phyloP scores from a whole-genome alignment of 495 filamentous ascomycete genomes.

The Lichina pygmaea region DNA sequence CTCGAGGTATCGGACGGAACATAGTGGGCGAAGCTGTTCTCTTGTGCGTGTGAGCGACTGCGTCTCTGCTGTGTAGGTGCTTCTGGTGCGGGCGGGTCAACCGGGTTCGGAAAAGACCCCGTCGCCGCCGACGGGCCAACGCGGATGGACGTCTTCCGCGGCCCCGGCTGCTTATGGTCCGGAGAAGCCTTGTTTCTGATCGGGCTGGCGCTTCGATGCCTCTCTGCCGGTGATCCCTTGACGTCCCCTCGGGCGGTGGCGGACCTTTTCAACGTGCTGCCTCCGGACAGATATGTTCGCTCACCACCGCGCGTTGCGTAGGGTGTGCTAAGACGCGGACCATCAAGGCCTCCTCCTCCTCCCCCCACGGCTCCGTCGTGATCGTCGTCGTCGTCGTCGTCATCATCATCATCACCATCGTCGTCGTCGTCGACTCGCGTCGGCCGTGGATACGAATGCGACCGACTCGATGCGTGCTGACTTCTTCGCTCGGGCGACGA shows the following conservation, averaged over 20 bases:
- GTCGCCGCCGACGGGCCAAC: background rate
- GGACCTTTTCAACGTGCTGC: slow-evolving; percentile 9
- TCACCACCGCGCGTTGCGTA: slow-evolving; percentile 47
- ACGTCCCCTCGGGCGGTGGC: background rate
- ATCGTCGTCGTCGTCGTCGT: background rate
- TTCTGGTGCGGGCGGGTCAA: background rate
- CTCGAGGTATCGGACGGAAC: background rate
- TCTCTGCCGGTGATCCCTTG: background rate
- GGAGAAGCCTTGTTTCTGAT: background rate
- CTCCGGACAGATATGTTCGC: slow-evolving; percentile 27
- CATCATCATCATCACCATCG: background rate
- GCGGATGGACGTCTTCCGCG: background rate
- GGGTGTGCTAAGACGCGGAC: slow-evolving; percentile 32
- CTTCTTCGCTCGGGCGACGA: background rate
- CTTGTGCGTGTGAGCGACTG: background rate
- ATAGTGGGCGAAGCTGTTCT: background rate
- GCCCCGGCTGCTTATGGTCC: background rate
- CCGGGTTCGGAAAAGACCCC: background rate
- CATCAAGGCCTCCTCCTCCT: background rate
- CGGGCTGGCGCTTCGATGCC: background rate
- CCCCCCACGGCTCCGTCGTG: slow-evolving; percentile 4
- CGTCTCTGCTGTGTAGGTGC: background rate
- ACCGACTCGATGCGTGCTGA: background rate
- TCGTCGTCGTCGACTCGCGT: background rate
- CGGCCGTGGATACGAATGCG: background rate